phyloP scores from a whole-genome alignment of 2,329 filamentous ascomycete genomes.

The Cladosporium sp. region DNA sequence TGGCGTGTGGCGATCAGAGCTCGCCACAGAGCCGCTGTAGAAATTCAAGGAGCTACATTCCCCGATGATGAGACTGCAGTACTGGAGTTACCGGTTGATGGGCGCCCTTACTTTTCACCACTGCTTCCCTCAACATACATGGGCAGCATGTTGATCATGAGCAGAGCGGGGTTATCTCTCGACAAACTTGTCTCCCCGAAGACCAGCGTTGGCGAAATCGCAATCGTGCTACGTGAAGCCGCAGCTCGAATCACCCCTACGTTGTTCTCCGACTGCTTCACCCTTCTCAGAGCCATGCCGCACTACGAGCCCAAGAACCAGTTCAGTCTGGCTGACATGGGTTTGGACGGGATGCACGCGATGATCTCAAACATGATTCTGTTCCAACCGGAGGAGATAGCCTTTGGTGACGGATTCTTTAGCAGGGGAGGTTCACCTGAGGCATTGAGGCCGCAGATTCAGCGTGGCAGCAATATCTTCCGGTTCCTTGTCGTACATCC shows the following conservation, averaged over 20 bases:
- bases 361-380: slow-evolving; percentile 34
- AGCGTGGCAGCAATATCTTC: slow-evolving; percentile 29
- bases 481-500: slow-evolving; percentile 33
- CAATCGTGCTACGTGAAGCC: slow-evolving; percentile 28
- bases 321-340: slow-evolving; percentile 29
- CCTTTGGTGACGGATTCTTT: background rate
- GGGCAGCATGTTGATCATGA: slow-evolving; percentile 34
- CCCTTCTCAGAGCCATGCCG: slow-evolving; percentile 27
- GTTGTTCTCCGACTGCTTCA: slow-evolving; percentile 34
- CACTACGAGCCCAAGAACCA: slow-evolving; percentile 21
- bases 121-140: slow-evolving; percentile 32
- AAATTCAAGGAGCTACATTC: background rate
- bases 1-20: slow-evolving; percentile 42
- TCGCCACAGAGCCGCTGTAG: slow-evolving; percentile 35
- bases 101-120: slow-evolving; percentile 33
- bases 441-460: slow-evolving; percentile 32
- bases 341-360: slow-evolving; percentile 29
- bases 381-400: slow-evolving; percentile 23
- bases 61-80: background rate
- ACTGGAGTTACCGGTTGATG: slow-evolving; percentile 14
- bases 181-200: slow-evolving; percentile 27
- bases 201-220: slow-evolving; percentile 29
- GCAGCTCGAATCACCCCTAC: slow-evolving; percentile 29
- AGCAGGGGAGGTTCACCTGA: slow-evolving; percentile 22
- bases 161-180: slow-evolving; percentile 30